Conservation (phyloP, 192 early-diverging fungal species). For the Dissophora globulifera region DNA sequence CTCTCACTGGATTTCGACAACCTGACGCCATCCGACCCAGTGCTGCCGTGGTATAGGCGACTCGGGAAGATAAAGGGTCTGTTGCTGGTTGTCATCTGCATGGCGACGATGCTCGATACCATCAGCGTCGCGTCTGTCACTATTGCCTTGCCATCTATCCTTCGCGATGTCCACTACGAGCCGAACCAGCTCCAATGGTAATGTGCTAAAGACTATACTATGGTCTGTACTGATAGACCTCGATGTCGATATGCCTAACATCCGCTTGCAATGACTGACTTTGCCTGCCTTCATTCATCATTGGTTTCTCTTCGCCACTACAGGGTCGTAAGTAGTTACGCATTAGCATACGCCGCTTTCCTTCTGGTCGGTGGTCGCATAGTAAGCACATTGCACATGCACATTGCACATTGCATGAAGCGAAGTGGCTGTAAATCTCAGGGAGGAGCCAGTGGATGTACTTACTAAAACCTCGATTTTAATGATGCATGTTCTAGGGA, state of each 20-base stretch:
- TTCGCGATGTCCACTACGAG: constrained; percentile 23
- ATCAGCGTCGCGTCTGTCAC: constrained; percentile 41
- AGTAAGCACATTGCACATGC: constrained; percentile 8
- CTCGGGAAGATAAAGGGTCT: constrained; percentile 21
- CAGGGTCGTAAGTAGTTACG: constrained; percentile 44
- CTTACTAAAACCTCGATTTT: too few species aligned
- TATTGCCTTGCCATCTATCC: constrained; percentile 28
- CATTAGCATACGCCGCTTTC: constrained; percentile 51
- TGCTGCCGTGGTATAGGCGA: constrained; percentile 35
- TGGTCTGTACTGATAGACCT: too few species aligned
- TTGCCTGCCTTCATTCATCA: too few species aligned
- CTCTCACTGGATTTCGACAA: too few species aligned
- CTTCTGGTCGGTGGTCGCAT: constrained; percentile 49
- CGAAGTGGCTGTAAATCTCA: too few species aligned
- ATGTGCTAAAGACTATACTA: background rate
- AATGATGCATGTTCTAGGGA: constrained; percentile 13
- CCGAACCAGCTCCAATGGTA: constrained; percentile 36
- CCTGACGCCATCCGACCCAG: too few species aligned
- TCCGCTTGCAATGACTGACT: too few species aligned
- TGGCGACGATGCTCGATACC: constrained; percentile 34
- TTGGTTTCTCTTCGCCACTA: too few species aligned
- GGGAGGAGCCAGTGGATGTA: too few species aligned
- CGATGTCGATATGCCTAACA: too few species aligned
- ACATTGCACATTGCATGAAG: too few species aligned
- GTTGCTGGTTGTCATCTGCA: constrained; percentile 21